phyloP scores from a whole-genome alignment of 2,329 filamentous ascomycete species.

The Cladophialophora yegresii region DNA sequence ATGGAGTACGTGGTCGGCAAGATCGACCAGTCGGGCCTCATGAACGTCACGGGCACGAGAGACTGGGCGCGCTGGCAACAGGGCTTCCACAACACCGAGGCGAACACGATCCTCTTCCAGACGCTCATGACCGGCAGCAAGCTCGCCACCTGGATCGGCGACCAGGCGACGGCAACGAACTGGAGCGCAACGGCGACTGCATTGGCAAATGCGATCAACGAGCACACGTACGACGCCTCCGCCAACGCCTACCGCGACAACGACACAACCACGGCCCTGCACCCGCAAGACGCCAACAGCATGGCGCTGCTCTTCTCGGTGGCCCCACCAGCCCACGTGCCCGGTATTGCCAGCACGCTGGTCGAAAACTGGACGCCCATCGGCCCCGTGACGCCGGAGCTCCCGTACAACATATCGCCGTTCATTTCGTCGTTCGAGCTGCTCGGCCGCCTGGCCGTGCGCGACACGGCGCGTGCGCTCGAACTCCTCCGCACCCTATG shows the following conservation, averaged over 20 bases:
- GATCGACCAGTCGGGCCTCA: slow-evolving; percentile 47
- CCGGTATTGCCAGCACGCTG: slow-evolving; percentile 49
- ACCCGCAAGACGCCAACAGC: slow-evolving; percentile 63
- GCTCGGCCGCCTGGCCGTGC: slow-evolving; percentile 56
- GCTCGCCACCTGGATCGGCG: slow-evolving; percentile 54
- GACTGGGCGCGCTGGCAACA: slow-evolving; percentile 58
- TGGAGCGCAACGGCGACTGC: not conserved
- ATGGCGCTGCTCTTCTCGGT: slow-evolving; percentile 57
- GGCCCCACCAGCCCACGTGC: slow-evolving; percentile 20
- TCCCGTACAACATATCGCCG: slow-evolving; percentile 60
- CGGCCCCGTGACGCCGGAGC: slow-evolving; percentile 58
- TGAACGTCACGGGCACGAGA: slow-evolving; percentile 53
- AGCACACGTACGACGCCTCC: slow-evolving; percentile 52
- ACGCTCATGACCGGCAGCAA: slow-evolving; percentile 56
- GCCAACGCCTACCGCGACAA: slow-evolving; percentile 59
- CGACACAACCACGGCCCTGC: slow-evolving; percentile 52
- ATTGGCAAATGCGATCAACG: slow-evolving; percentile 51
- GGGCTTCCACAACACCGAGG: slow-evolving; percentile 55
- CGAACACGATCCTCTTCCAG: slow-evolving; percentile 58
- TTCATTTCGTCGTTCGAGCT: slow-evolving; percentile 63
- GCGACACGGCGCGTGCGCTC: slow-evolving; percentile 52
- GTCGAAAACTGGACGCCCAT: slow-evolving; percentile 58
- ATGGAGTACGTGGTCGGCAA: slow-evolving; percentile 52
- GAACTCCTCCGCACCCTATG: slow-evolving; percentile 59
- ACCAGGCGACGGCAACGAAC: slow-evolving; percentile 27